A percentile compares a stretch with the other conserved stretches of the same genome.
These are phyloP conservation scores for Plasmodium adleri DNA, from an alignment of 169 alveolate species.

Conservation along the genomic window DNA sequence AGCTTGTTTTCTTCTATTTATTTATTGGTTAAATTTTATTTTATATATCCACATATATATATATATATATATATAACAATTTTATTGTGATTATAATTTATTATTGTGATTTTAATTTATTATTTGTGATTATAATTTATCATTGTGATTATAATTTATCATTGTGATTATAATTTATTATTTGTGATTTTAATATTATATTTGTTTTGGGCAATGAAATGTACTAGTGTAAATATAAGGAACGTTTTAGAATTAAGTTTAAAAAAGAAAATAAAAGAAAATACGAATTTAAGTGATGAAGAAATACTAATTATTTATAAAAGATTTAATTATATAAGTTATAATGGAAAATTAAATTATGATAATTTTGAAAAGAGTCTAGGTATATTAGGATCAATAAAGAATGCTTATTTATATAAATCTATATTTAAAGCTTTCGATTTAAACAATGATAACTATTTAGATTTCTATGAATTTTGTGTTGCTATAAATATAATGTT, in stretches of 20 bases:
- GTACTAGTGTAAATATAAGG: constrained; percentile 28
- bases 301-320: constrained; percentile 34
- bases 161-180: too few relatives aligned
- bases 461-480: constrained; percentile 86
- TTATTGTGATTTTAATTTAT: too few relatives aligned
- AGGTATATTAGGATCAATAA: constrained; percentile 72
- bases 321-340: constrained; percentile 24
- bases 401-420: constrained; percentile 65
- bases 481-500: constrained; percentile 86
- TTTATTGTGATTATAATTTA: too few relatives aligned
- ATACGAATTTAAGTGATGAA: constrained; percentile 31
- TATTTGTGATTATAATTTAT: too few relatives aligned
- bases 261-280: constrained; percentile 50
- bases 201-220: constrained; percentile 8
- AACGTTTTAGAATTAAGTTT: constrained; percentile 22
- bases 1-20: too few relatives aligned
- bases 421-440: constrained; percentile 87
- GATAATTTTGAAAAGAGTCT: constrained; percentile 65
- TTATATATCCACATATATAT: too few relatives aligned
- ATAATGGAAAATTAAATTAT: constrained; percentile 25
- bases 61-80: too few relatives aligned
- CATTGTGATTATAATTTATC: too few relatives aligned
- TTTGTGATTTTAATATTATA: too few relatives aligned
- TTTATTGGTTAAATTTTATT: too few relatives aligned
- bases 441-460: constrained; percentile 80